These are phyloP conservation scores for Tetraselmis chui DNA, from an alignment of 139 green algal genomes.

Conservation along the genomic window DNA sequence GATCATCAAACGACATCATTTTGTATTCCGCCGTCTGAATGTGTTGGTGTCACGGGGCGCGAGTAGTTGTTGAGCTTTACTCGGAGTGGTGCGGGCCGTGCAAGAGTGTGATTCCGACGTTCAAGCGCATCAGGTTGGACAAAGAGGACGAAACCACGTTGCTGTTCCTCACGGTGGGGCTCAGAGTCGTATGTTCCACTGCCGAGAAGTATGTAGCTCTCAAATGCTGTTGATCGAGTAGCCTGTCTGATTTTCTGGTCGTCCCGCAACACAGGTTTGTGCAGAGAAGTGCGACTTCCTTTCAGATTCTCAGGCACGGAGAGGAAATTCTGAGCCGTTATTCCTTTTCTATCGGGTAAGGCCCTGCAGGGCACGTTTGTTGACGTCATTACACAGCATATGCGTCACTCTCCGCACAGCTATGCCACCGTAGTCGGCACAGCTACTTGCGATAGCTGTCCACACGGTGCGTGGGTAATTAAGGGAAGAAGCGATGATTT, in stretches of 20 bases:
- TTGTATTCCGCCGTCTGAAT: no score
- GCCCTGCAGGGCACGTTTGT: neutral
- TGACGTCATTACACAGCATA: neutral
- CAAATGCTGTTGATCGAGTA: neutral
- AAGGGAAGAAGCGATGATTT: no score
- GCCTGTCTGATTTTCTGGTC: neutral
- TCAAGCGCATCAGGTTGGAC: slow-evolving; percentile 47
- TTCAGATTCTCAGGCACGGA: slow-evolving; percentile 31
- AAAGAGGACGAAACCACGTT: slow-evolving; percentile 57
- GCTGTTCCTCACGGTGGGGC: slow-evolving; percentile 40
- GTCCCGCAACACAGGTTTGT: no score
- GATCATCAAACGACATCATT: no score
- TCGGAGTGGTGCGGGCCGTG: slow-evolving; percentile 45
- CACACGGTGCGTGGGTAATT: no score
- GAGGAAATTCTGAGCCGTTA: slow-evolving; percentile 46
- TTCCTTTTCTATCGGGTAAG: slow-evolving; percentile 56
- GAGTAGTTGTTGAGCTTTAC: slow-evolving; percentile 51
- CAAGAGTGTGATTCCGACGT: slow-evolving; percentile 51
- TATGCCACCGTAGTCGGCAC: no score
- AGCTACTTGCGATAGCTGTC: no score
- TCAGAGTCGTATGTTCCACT: neutral
- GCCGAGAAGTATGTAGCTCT: neutral
- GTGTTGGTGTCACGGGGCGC: no score
- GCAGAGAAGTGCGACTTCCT: slow-evolving; percentile 38
- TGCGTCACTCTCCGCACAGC: neutral